Evolutionary conservation across 108 stramenopile species (phyloP), one percentile per base, ranked within the genome.

Genomic region (Seminavis robusta): DNA sequence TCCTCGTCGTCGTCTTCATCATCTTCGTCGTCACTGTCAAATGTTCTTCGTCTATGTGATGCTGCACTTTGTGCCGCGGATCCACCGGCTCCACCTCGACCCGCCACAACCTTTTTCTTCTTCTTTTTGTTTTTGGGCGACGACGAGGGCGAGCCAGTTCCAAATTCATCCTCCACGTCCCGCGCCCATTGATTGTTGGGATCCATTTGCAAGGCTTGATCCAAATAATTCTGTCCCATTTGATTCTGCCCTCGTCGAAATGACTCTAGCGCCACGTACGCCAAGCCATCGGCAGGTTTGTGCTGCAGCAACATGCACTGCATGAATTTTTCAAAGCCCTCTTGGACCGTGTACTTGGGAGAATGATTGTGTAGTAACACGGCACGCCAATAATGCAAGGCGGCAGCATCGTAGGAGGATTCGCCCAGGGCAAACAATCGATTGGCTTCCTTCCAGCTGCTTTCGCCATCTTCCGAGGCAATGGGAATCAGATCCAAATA

Each of bases 201-300:
- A 62, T 81, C 80, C 19, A 73, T 60, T 24, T 61, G 40, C 20
- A 91, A 53, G 9, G 90, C 90, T 56, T 80, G 76, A 41, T 59
- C 46, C 30, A 87, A 33, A 51, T 87, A 91, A 45, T 60, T 47
- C 15, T 62, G 38, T 16, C 76, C 90, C 86, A 91, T 87, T 11
- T 74, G 59, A n/a, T 53, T 59, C 47, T 87, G 85, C 23, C 76
- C 79, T n/a, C 90, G 67, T 26, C 61, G 59, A 43, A 81, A 71
- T 2, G 73, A 73, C 57, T 91, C 86, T 21, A 60, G 67, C 0
- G 83, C 76, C 39, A 91, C 69, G 40, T 68, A 85, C 4, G 77
- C 67, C 19, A 85, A 80, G 32, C 83, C 90, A 45, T 91, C 90
- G 8, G 65, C 81, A 6, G 75, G 30, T 48, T 64, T 51, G 23